Evolutionary conservation across 768 basidiomycete species (phyloP), one percentile per base, ranked within the genome.

Genomic region (Mrakia frigida): DNA sequence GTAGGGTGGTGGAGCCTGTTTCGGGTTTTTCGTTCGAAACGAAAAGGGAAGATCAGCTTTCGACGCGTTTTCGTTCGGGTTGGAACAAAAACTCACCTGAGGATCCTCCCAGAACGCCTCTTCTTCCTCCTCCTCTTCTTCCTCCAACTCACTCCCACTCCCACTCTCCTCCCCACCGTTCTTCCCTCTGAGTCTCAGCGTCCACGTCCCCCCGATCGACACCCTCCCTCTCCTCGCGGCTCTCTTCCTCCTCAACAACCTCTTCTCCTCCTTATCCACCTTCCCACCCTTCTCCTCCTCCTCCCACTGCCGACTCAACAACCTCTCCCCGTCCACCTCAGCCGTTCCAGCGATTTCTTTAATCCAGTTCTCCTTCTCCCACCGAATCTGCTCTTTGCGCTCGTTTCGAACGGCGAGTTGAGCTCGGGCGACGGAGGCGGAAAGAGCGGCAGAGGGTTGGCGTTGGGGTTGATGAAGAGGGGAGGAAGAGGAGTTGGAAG

Each of bases 131-230:
- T 73, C 75, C 59, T 86, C 86, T 28, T 85, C 82, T 46, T 86
- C 87, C 5, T 85, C 85, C 3, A 76, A 67, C 3, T 80, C 80
- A 11, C 43, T 86, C 87, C 53, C 85, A 85, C 53, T 87, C 41
- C 84, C 85, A 63, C 87, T 87, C 71, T 82, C 84, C 39, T 79
- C 80, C 18, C 59, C 50, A 21, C 50, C 46, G 28, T 21, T 43
- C 21, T 69, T 80, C 76, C n/a, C 86, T 84, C 33, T 86, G 85
- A 56, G 83, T n/a, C n/a, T n/a, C n/a, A n/a, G n/a, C n/a, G n/a
- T n/a, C n/a, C n/a, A n/a, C 83, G 33, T 86, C 87, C 91, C 91
- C 92, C 90, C 90, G 91, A 75, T 85, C 85, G 35, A 87, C 82
- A 79, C 86, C 83, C 46, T 63, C 43, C n/a, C 28, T 31, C 23